Percentiles rank a stretch among this genome's conserved stretches.
phyloP scores from a whole-genome alignment of 768 basidiomycete species.

The Xerocomus potaroensis region DNA sequence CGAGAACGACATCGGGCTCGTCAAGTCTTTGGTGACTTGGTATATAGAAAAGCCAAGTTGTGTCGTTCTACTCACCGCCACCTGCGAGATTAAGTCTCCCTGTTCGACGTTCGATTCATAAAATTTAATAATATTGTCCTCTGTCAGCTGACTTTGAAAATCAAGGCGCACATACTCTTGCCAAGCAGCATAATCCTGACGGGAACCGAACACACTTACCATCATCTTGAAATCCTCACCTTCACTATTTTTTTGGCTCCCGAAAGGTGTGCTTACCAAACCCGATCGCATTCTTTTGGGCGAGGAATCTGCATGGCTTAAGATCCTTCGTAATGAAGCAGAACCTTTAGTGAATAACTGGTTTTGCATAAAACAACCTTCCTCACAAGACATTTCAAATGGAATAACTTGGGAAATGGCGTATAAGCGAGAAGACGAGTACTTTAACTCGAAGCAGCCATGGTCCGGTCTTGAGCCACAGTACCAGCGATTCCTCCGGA shows the following conservation, averaged over 20 bases:
- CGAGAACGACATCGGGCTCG: conserved; percentile 54
- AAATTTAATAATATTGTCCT: conserved; percentile 35
- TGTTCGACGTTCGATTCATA: conserved; percentile 14
- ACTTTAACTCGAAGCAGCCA: conserved; percentile 46
- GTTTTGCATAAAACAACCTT: conserved; percentile 42
- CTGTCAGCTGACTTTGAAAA: conserved; percentile 77
- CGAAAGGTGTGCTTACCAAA: conserved; percentile 56
- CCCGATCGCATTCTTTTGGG: conserved; percentile 50
- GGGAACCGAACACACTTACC: conserved; percentile 65
- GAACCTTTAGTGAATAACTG: conserved; percentile 27
- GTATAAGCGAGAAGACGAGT: conserved; percentile 49
- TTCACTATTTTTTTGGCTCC: too few relatives aligned
- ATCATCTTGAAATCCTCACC: conserved; percentile 52
- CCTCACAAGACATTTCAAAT: conserved; percentile 18
- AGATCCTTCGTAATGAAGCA: conserved; percentile 51
- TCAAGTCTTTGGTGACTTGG: conserved; percentile 50
- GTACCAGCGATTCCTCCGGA: conserved; percentile 53
- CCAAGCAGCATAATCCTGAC: conserved; percentile 54
- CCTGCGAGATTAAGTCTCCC: conserved; percentile 32
- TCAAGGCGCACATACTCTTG: conserved; percentile 64
- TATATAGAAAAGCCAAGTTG: conserved; percentile 68
- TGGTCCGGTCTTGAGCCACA: conserved; percentile 52
- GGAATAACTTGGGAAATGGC: conserved; percentile 54
- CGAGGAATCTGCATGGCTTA: conserved; percentile 43
- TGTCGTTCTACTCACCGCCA: conserved; percentile 63